A percentile compares a stretch with the other conserved stretches of the same genome.
These are phyloP conservation scores for Cardiosporidium cionae DNA, from an alignment of 169 alveolate species.

Conservation along the genomic window DNA sequence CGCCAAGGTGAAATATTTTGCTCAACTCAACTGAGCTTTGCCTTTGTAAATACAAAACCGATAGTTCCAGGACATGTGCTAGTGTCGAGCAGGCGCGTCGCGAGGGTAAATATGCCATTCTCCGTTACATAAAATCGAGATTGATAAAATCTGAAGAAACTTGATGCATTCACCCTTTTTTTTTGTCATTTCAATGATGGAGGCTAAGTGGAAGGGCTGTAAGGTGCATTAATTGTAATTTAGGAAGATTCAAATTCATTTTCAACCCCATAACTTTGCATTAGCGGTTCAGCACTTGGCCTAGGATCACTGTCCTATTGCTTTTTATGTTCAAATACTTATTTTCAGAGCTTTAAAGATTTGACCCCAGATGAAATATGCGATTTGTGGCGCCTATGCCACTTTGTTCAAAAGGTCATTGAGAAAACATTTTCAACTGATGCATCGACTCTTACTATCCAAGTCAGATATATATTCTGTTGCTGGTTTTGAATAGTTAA, in stretches of 20 bases:
- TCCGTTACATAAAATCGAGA: no score
- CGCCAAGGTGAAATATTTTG: background rate
- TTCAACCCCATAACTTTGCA: no score
- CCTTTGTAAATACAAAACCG: slow-evolving; percentile 16
- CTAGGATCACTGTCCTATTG: no score
- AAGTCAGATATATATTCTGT: background rate
- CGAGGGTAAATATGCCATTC: background rate
- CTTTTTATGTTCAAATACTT: no score
- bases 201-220: no score
- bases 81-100: slow-evolving; percentile 1
- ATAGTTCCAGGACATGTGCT: slow-evolving; percentile 26
- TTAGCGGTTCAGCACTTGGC: no score
- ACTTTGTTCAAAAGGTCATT: background rate
- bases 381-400: background rate
- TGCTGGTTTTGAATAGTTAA: background rate
- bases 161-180: no score
- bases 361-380: background rate
- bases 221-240: no score
- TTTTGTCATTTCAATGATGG: no score
- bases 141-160: no score
- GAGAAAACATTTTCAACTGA: background rate
- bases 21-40: background rate
- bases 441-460: background rate
- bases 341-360: background rate
- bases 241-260: no score